Conservation (phyloP, 1,284 basidiomycete genomes). For the Leccinum glutinopallens region DNA sequence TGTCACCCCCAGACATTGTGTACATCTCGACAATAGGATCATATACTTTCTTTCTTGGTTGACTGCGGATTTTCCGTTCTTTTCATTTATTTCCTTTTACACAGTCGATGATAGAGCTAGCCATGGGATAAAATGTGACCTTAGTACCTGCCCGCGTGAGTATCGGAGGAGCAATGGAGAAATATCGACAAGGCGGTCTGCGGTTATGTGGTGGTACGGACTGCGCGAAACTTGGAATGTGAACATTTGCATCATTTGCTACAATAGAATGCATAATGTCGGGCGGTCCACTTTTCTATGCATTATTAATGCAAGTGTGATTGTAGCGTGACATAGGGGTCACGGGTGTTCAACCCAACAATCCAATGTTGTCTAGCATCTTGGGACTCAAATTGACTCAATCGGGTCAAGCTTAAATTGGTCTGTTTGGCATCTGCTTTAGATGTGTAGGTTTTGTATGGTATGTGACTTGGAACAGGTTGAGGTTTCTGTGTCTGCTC, state of each 20-base stretch:
- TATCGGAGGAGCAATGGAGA: too few species aligned
- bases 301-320: too few species aligned
- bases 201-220: too few species aligned
- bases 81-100: background rate
- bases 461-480: background rate
- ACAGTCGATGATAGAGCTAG: background rate
- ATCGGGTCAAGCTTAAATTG: background rate
- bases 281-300: too few species aligned
- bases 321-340: too few species aligned
- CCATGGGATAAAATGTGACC: background rate
- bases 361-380: background rate
- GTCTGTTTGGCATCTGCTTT: background rate
- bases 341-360: background rate
- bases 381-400: too few species aligned
- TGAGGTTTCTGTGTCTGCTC: background rate
- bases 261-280: too few species aligned
- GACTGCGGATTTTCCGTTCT: background rate
- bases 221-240: too few species aligned
- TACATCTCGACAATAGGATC: background rate
- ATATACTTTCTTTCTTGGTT: background rate
- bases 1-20: background rate
- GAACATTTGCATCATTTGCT: too few species aligned
- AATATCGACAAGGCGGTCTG: too few species aligned
- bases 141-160: background rate
- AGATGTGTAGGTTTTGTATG: background rate